A percentile compares a stretch with the other conserved stretches of the same genome.
phyloP scores from a whole-genome alignment of 2,329 filamentous ascomycete species.

The Sporothrix globosa region DNA sequence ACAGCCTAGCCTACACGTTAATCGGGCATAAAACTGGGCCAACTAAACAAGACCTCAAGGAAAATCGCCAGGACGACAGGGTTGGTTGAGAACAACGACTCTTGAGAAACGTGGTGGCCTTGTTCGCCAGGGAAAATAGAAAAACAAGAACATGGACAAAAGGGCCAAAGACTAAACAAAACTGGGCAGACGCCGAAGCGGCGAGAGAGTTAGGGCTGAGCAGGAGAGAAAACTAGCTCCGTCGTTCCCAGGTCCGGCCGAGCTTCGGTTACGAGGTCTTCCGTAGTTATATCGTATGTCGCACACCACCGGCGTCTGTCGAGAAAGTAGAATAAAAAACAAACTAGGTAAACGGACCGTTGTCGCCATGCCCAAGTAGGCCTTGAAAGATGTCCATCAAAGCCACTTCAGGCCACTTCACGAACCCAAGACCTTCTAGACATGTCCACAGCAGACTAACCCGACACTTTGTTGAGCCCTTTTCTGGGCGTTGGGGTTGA shows the following conservation, averaged over 20 bases:
- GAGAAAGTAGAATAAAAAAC: not conserved
- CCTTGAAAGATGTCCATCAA: no score
- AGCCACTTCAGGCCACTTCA: no score
- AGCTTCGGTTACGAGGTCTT: not conserved
- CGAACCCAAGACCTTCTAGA: no score
- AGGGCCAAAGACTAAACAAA: no score
- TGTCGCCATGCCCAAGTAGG: not conserved
- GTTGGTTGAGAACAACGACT: no score
- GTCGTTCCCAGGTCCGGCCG: not conserved
- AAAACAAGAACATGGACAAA: no score
- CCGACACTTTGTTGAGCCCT: no score
- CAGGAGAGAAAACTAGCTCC: not conserved
- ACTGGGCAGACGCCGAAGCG: not conserved
- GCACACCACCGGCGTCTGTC: not conserved
- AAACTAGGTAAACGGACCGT: not conserved
- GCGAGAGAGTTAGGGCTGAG: no score
- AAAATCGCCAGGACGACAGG: not conserved
- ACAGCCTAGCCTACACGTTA: conserved; percentile 20
- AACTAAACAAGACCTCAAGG: not conserved
- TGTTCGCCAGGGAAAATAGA: not conserved
- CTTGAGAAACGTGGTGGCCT: conserved; percentile 23
- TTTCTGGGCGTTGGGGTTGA: not conserved
- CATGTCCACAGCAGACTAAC: no score
- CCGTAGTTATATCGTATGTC: not conserved
- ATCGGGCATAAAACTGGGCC: conserved; percentile 18